These are phyloP conservation scores for Alternaria gansuensis DNA, from an alignment of 2,329 filamentous ascomycete genomes.

Conservation along the genomic window DNA sequence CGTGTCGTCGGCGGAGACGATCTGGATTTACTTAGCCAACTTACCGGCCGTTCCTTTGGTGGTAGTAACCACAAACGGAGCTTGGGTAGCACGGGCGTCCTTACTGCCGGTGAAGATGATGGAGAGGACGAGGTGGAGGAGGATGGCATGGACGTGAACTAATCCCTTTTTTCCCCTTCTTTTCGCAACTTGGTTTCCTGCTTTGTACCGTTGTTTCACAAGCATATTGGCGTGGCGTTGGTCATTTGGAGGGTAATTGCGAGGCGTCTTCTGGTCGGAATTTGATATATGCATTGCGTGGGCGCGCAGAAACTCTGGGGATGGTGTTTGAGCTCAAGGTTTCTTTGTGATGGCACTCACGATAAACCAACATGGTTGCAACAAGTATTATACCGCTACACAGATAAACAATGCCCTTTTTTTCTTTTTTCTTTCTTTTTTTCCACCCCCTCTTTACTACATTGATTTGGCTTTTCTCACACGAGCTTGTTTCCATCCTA, in stretches of 20 bases:
- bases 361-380: constrained; percentile 11
- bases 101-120: constrained; percentile 54
- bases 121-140: constrained; percentile 56
- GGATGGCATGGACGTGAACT: constrained; percentile 56
- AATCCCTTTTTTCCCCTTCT: neutral
- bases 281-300: constrained; percentile 20
- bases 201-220: constrained; percentile 6
- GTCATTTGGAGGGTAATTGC: constrained; percentile 7
- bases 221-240: constrained; percentile 34
- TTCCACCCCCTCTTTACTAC: neutral
- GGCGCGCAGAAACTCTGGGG: constrained; percentile 13
- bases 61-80: constrained; percentile 56
- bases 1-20: constrained; percentile 89
- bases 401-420: neutral
- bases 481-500: too few relatives aligned
- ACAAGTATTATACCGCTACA: constrained; percentile 13
- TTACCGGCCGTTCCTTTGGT: constrained; percentile 53
- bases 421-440: neutral
- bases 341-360: constrained; percentile 5
- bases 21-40: constrained; percentile 68
- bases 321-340: constrained; percentile 1
- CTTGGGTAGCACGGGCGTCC: constrained; percentile 47
- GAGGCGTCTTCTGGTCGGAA: constrained; percentile 7
- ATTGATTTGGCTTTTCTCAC: too few relatives aligned
- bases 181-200: neutral